These are phyloP conservation scores for Bipolaris victoriae DNA, from an alignment of 2,329 filamentous ascomycete species.

Conservation along the genomic window DNA sequence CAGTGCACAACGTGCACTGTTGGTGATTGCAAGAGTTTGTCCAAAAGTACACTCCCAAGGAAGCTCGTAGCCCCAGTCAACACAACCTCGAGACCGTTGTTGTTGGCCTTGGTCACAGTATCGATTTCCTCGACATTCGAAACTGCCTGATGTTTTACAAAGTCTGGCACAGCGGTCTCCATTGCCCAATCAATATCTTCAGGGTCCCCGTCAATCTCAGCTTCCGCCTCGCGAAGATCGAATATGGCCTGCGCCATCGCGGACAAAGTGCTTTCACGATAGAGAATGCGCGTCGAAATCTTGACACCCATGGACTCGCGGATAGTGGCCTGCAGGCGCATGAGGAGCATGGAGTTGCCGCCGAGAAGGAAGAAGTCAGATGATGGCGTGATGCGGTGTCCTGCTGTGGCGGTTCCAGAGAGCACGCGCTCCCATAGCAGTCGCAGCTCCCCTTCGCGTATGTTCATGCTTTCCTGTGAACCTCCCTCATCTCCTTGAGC, in stretches of 20 bases:
- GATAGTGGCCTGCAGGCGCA: slow-evolving; percentile 50
- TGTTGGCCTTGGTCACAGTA: too few species aligned
- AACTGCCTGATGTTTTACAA: too few species aligned
- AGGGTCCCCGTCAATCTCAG: too few species aligned
- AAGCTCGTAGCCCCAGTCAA: too few species aligned
- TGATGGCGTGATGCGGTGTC: background rate
- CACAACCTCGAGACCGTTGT: too few species aligned
- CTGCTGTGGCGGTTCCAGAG: too few species aligned
- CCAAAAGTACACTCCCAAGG: background rate
- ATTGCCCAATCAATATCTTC: slow-evolving; percentile 49
- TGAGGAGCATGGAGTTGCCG: slow-evolving; percentile 52
- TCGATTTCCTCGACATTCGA: too few species aligned
- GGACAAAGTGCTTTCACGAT: slow-evolving; percentile 48
- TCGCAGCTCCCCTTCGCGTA: background rate
- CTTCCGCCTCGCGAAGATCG: background rate
- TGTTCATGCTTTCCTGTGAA: too few species aligned
- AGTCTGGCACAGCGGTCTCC: slow-evolving; percentile 34
- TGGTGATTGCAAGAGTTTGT: background rate
- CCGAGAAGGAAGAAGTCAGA: slow-evolving; percentile 54
- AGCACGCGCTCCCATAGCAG: background rate
- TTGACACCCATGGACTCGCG: slow-evolving; percentile 37
- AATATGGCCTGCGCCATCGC: slow-evolving; percentile 45
- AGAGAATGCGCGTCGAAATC: slow-evolving; percentile 48
- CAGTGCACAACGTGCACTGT: too few species aligned
- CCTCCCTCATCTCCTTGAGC: too few species aligned